Evolutionary conservation across 352 stramenopile species (phyloP).

Genomic region (Elongisporangium prolatum): DNA sequence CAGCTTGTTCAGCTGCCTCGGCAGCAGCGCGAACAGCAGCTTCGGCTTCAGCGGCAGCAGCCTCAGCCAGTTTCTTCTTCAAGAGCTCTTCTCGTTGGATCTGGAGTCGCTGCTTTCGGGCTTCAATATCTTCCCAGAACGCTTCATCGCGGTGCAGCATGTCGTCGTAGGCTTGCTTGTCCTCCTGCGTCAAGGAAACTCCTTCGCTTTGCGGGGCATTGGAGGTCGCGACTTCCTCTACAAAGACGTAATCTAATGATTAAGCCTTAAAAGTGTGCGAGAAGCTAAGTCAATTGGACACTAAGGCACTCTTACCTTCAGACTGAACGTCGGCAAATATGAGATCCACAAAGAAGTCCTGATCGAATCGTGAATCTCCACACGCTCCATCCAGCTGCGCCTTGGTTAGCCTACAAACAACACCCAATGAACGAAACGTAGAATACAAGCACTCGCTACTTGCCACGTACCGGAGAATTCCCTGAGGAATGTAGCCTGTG

Average conservation of each 20-base stretch:
- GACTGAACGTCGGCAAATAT: constrained; percentile 94
- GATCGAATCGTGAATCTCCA: constrained; percentile 89
- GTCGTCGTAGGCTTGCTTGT: constrained; percentile 82
- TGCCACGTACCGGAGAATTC: constrained; percentile 83
- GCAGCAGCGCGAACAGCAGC: constrained; percentile 29
- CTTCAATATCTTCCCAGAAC: constrained; percentile 85
- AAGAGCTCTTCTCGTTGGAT: constrained; percentile 66
- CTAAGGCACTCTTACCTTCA: constrained; percentile 31
- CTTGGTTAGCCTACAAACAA: constrained; percentile 87
- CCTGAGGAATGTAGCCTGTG: constrained; percentile 96
- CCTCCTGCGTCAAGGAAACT: constrained; percentile 70
- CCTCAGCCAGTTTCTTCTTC: constrained; percentile 61
- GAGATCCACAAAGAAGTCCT: constrained; percentile 96
- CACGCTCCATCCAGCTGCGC: constrained; percentile 95
- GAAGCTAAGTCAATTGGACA: neutral
- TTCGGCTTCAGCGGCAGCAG: constrained; percentile 33
- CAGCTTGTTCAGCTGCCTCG: constrained; percentile 27
- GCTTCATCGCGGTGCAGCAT: constrained; percentile 85
- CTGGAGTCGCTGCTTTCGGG: constrained; percentile 65
- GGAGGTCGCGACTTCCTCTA: constrained; percentile 11
- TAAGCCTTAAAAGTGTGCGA: neutral
- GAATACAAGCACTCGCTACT: neutral
- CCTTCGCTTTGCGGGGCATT: constrained; percentile 54
- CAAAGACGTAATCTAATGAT: neutral
- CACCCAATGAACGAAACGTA: neutral